These are phyloP conservation scores for Candida nitratophila DNA, from an alignment of 805 yeast genomes.

Conservation along the genomic window DNA sequence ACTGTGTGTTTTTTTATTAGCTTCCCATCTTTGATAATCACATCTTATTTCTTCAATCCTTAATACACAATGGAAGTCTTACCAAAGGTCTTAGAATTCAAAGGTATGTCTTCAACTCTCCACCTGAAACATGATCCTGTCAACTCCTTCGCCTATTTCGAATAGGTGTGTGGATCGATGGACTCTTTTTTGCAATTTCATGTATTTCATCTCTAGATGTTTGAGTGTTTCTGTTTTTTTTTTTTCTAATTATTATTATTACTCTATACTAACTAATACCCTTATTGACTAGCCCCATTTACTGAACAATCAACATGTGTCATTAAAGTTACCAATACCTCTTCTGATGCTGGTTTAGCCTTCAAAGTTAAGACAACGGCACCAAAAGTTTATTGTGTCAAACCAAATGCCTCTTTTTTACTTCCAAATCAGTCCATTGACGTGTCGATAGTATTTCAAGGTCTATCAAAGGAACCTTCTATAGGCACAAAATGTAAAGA, in stretches of 20 bases:
- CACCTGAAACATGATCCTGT: too few species aligned
- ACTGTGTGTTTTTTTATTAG: too few species aligned
- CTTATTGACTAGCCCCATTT: slow-evolving; percentile 52
- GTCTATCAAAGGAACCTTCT: slow-evolving; percentile 67
- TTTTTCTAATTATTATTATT: too few species aligned
- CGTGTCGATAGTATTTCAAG: slow-evolving; percentile 81
- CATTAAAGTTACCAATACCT: slow-evolving; percentile 49
- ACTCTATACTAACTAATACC: too few species aligned
- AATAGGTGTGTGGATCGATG: too few species aligned
- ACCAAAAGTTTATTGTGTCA: slow-evolving; percentile 88
- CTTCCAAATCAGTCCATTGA: slow-evolving; percentile 66
- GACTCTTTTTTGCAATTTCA: too few species aligned
- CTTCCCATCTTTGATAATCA: too few species aligned
- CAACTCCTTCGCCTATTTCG: too few species aligned
- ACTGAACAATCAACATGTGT: slow-evolving; percentile 63
- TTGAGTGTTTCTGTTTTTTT: too few species aligned
- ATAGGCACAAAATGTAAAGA: slow-evolving; percentile 77
- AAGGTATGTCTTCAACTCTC: slow-evolving; percentile 65
- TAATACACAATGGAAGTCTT: slow-evolving; percentile 53
- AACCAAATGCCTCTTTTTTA: slow-evolving; percentile 86
- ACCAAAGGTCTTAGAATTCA: slow-evolving; percentile 69
- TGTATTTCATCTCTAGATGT: too few species aligned
- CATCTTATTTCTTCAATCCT: not conserved
- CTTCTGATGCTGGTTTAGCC: slow-evolving; percentile 53
- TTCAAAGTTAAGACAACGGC: slow-evolving; percentile 98